phyloP scores from a whole-genome alignment of 257 asterid genomes.

The Scutellaria galericulata region DNA sequence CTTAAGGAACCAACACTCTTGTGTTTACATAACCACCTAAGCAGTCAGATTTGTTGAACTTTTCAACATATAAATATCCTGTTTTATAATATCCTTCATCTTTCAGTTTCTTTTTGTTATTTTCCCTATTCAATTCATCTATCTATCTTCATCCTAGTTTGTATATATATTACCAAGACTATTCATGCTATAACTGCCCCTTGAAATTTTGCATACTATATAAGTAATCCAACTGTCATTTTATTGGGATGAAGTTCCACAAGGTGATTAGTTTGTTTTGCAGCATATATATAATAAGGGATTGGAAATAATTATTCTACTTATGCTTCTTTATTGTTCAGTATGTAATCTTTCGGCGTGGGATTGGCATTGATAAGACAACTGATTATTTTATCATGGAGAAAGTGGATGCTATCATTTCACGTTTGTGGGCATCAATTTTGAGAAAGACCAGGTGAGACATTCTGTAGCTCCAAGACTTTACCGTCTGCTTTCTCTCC shows the following conservation, averaged over 20 bases:
- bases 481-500: conserved; percentile 22
- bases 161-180: neutral
- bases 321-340: conserved; percentile 38
- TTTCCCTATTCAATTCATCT: neutral
- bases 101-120: conserved; percentile 1
- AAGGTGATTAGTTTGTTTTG: conserved; percentile 13
- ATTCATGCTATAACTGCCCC: neutral
- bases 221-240: neutral
- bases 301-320: conserved; percentile 36
- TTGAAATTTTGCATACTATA: neutral
- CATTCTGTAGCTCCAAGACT: conserved; percentile 19
- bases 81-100: neutral
- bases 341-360: conserved; percentile 95
- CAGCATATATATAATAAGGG: conserved; percentile 2
- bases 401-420: conserved; percentile 84
- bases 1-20: no score
- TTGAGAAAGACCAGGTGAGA: conserved; percentile 75
- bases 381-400: conserved; percentile 91
- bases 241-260: conserved; percentile 7
- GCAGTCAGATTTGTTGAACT: no score
- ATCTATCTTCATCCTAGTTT: neutral
- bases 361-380: conserved; percentile 91
- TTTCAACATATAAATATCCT: no score
- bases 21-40: no score
- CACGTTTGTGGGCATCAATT: conserved; percentile 82